These are phyloP conservation scores for Hirschioporus abietinus DNA, from an alignment of 768 basidiomycete genomes.

Conservation along the genomic window DNA sequence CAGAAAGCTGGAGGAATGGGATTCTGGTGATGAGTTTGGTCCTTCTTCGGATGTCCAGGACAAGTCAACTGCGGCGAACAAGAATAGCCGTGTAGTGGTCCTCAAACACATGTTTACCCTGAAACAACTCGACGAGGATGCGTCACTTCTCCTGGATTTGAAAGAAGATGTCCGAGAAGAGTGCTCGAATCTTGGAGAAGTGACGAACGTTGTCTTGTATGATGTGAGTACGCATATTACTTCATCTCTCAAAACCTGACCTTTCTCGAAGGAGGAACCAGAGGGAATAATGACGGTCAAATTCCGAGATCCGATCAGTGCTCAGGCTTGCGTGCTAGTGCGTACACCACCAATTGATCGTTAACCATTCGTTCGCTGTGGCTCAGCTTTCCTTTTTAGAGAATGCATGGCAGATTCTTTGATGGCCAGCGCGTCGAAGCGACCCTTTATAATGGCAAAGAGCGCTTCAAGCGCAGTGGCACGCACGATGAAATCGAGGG, in stretches of 20 bases:
- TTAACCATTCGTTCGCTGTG: conserved; percentile 1
- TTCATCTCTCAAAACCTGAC: conserved; percentile 6
- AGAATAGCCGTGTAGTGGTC: conserved; percentile 78
- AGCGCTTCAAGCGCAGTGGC: conserved; percentile 76
- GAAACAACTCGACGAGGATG: conserved; percentile 79
- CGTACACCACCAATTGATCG: conserved; percentile 31
- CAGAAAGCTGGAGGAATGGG: conserved; percentile 93
- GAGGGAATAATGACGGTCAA: conserved; percentile 97
- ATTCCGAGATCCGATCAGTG: conserved; percentile 87
- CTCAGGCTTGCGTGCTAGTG: conserved; percentile 87
- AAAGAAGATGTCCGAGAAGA: conserved; percentile 97
- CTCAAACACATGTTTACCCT: conserved; percentile 94
- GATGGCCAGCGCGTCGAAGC: conserved; percentile 81
- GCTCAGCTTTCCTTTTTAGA: conserved; percentile 38
- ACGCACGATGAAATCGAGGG: conserved; percentile 56
- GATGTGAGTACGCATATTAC: conserved; percentile 57
- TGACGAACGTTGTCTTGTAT: conserved; percentile 92
- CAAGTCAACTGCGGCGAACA: conserved; percentile 36
- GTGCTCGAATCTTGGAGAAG: conserved; percentile 83
- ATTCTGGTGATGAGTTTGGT: conserved; percentile 89
- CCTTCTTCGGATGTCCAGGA: conserved; percentile 59
- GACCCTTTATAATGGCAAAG: conserved; percentile 72
- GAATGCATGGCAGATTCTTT: conserved; percentile 94
- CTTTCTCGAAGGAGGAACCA: conserved; percentile 64
- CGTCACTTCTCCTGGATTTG: conserved; percentile 80